phyloP scores from a whole-genome alignment of 305 asterid genomes.

The Fraxinus platypoda region DNA sequence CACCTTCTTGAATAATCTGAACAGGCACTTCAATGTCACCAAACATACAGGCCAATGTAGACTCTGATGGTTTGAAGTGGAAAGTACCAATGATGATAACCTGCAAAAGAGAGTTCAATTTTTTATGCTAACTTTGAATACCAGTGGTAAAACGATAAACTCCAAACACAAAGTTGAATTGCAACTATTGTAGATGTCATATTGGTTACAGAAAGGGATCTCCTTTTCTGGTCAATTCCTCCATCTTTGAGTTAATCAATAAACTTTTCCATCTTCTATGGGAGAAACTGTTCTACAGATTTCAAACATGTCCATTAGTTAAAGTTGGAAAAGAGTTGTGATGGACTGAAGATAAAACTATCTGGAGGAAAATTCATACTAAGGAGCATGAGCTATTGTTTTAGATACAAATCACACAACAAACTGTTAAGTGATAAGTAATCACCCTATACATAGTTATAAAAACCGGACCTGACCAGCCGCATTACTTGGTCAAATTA shows the following conservation, averaged over 20 bases:
- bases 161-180: neutral
- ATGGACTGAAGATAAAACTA: neutral
- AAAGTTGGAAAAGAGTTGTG: neutral
- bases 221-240: neutral
- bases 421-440: neutral
- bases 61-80: slow-evolving; percentile 63
- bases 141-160: neutral
- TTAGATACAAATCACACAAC: neutral
- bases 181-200: neutral
- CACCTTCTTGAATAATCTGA: slow-evolving; percentile 84
- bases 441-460: neutral
- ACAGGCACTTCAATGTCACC: slow-evolving; percentile 88
- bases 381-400: neutral
- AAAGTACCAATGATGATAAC: slow-evolving; percentile 76
- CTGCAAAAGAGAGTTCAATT: slow-evolving; percentile 42
- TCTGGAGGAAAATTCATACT: neutral
- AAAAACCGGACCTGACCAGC: neutral
- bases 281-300: neutral
- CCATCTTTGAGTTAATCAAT: neutral
- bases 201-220: neutral
- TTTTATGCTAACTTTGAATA: slow-evolving; percentile 13
- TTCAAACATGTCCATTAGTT: neutral
- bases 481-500: neutral
- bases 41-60: slow-evolving; percentile 91
- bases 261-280: neutral